phyloP scores from a whole-genome alignment of 108 stramenopile genomes.

The Fragilaria crotonensis region DNA sequence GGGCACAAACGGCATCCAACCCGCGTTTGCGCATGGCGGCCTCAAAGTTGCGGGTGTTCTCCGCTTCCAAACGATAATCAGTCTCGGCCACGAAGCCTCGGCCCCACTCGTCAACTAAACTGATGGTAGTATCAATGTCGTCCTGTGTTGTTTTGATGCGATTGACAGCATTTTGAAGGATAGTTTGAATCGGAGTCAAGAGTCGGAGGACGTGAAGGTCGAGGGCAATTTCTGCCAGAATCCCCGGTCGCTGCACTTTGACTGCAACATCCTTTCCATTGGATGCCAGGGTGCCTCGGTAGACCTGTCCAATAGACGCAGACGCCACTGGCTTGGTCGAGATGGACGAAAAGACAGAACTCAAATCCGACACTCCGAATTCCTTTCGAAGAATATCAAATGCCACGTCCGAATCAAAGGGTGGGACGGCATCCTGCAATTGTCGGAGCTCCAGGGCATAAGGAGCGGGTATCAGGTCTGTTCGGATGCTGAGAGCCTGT shows the following conservation, averaged over 20 bases:
- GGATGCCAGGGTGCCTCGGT: slow-evolving; percentile 33
- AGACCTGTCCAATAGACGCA: slow-evolving; percentile 75
- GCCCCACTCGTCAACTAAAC: slow-evolving; percentile 88
- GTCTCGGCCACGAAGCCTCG: slow-evolving; percentile 86
- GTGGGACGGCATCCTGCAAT: slow-evolving; percentile 82
- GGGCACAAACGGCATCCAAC: slow-evolving; percentile 78
- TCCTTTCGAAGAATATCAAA: slow-evolving; percentile 40
- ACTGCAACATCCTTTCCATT: slow-evolving; percentile 76
- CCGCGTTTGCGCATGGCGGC: slow-evolving; percentile 55
- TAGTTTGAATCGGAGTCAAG: slow-evolving; percentile 68
- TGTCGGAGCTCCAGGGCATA: slow-evolving; percentile 76
- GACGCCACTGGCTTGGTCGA: slow-evolving; percentile 48
- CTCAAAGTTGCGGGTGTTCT: slow-evolving; percentile 63
- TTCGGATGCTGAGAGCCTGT: slow-evolving; percentile 79
- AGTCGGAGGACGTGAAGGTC: slow-evolving; percentile 82
- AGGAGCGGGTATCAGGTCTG: slow-evolving; percentile 72
- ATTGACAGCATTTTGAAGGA: slow-evolving; percentile 50
- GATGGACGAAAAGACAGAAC: slow-evolving; percentile 29
- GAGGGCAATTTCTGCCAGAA: slow-evolving; percentile 82
- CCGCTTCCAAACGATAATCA: slow-evolving; percentile 79
- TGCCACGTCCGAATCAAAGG: slow-evolving; percentile 63
- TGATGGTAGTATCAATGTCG: slow-evolving; percentile 55
- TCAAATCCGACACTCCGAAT: slow-evolving; percentile 40
- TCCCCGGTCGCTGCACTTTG: slow-evolving; percentile 90
- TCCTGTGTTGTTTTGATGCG: slow-evolving; percentile 32